Evolutionary conservation across 2,329 filamentous ascomycete genomes (phyloP), one percentile per base, ranked within the genome.

Genomic region (Pestalotiopsis sp.): DNA sequence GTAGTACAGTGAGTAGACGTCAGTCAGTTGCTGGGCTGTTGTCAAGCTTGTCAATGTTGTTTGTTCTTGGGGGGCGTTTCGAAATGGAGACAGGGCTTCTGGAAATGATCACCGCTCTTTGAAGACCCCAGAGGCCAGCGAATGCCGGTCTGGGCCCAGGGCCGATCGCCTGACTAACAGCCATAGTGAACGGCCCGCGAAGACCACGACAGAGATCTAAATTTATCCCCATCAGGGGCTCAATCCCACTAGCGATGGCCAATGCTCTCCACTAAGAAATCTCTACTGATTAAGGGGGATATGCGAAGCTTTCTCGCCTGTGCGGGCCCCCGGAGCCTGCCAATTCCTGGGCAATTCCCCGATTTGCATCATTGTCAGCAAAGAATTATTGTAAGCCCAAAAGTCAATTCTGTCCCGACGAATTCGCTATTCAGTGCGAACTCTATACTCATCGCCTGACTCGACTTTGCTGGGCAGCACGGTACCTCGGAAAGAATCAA

Each of bases 231-330:
- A n/a, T 61, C 24, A 61, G 58, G 58, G 26, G 24, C n/a, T 39
- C 26, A 52, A 52, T 17, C 38, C 30, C 58, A 40, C 58, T 61
- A 61, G 58, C 26, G 30, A 11, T 22, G 35, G 58, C 58, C 26
- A 39, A 39, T 61, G 58, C 58, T 61, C 58, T 9, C 14, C 58
- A 61, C 58, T 61, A 61, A 11, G 30, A 61, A 61, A 61, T 61
- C 58, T 61, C 58, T 61, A 35, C 30, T 61, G 35, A 61, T 61
- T 61, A 61, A 61, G 58, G 58, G 58, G 58, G 26, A 35, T 35
- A 35, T 35, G 26, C 58, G 44, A 61, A 61, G 58, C 58, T 61
- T 39, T 61, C 22, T 58, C 20, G 14, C 20, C 7, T 52, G 44
- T 22, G 44, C 44, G 30, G 30, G 30, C 30, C 30, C 30, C 30